Conservation (phyloP, 208 protist genomes). For the Crithidia expoeki region DNA sequence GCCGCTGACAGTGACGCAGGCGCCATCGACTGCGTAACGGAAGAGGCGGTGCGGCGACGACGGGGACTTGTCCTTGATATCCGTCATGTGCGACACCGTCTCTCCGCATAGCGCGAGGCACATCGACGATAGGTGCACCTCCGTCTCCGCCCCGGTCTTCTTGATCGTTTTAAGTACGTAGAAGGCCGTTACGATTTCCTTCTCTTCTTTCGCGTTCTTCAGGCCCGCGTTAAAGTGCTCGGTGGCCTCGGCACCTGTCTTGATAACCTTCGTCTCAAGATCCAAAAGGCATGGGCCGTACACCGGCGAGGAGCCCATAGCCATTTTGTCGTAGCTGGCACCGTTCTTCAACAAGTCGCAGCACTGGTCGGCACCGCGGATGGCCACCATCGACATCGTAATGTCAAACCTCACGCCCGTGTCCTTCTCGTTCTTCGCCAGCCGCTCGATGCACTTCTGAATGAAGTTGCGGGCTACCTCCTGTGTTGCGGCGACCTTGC, state of each 20-base stretch:
- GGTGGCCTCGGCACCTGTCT: constrained; percentile 43
- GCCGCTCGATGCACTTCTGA: constrained; percentile 46
- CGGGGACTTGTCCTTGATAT: constrained; percentile 66
- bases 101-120: constrained; percentile 64
- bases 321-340: constrained; percentile 45
- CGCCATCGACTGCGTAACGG: constrained; percentile 75
- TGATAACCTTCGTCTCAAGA: constrained; percentile 50
- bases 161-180: constrained; percentile 77
- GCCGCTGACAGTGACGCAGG: constrained; percentile 59
- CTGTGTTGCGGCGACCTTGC: constrained; percentile 36
- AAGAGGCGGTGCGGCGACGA: constrained; percentile 65
- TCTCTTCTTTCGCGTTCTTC: constrained; percentile 44
- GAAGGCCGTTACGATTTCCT: constrained; percentile 67
- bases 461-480: constrained; percentile 51
- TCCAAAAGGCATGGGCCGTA: constrained; percentile 78
- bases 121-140: constrained; percentile 78
- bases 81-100: constrained; percentile 45
- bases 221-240: constrained; percentile 52
- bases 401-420: constrained; percentile 61
- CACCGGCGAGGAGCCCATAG: constrained; percentile 67
- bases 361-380: constrained; percentile 57
- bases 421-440: constrained; percentile 62
- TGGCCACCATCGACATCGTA: constrained; percentile 58
- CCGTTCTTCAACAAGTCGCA: constrained; percentile 61
- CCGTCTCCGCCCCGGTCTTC: constrained; percentile 48